Evolutionary conservation across 169 alveolate species (phyloP).

Genomic region (Plasmodium reichenowi): DNA sequence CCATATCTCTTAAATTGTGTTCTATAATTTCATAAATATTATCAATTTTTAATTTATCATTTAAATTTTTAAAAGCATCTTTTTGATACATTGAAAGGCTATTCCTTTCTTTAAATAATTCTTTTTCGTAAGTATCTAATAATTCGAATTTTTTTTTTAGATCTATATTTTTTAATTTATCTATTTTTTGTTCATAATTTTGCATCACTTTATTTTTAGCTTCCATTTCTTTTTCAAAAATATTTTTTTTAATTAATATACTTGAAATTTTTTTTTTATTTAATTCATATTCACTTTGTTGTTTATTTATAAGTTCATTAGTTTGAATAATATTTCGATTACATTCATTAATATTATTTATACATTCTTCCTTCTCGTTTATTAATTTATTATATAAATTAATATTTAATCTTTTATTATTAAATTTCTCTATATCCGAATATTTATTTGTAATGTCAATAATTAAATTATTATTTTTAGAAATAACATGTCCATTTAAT

Average conservation of each 20-base stretch:
- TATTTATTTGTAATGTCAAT: slow-evolving; percentile 29
- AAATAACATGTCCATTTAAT: slow-evolving; percentile 42
- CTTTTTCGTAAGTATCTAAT: slow-evolving; percentile 18
- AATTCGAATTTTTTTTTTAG: slow-evolving; percentile 27
- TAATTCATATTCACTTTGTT: slow-evolving; percentile 24
- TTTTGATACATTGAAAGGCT: slow-evolving; percentile 30
- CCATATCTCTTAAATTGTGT: slow-evolving; percentile 17
- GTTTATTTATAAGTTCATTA: slow-evolving; percentile 30
- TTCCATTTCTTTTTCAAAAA: slow-evolving; percentile 46
- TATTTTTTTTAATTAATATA: slow-evolving; percentile 16
- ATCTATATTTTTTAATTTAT: slow-evolving; percentile 19
- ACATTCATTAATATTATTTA: slow-evolving; percentile 9
- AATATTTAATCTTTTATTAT: slow-evolving; percentile 12
- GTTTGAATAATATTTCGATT: slow-evolving; percentile 32
- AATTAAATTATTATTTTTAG: slow-evolving; percentile 52
- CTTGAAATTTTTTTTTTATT: slow-evolving; percentile 49
- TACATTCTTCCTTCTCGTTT: slow-evolving; percentile 41
- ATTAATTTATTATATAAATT: slow-evolving; percentile 41
- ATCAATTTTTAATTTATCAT: slow-evolving; percentile 14
- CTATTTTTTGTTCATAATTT: slow-evolving; percentile 32
- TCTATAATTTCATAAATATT: slow-evolving; percentile 47
- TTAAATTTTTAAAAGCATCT: slow-evolving; percentile 33
- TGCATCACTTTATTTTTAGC: slow-evolving; percentile 20
- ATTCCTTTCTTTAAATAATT: slow-evolving; percentile 39
- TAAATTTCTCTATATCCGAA: slow-evolving; percentile 24